Evolutionary conservation across 2,329 filamentous ascomycete species (phyloP), one percentile per base, ranked within the genome.

Genomic region (Sporothrix inflata): DNA sequence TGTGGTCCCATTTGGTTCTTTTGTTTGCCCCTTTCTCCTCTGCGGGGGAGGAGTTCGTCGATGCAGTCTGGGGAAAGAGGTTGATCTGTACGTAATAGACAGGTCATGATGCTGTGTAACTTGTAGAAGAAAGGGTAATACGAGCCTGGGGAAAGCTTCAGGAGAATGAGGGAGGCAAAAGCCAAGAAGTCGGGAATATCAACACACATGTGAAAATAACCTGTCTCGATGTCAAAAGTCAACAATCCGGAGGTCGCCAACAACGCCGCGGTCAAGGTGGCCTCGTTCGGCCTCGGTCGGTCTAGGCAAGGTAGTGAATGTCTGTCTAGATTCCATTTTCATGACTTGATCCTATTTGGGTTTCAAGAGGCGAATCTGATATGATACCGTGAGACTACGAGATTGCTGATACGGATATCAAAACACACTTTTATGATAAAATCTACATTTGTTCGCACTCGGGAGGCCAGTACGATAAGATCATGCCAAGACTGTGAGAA

Each of bases 41-140:
- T 65, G 60, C 42, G 63, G 63, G 65, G 65, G 47, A 53, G n/a
- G 65, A 40, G 42, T 21, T 34, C 27, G n/a, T 65, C 38, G 38
- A 65, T 27, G n/a, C 34, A 63, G 42, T 67, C 63, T 38, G 63
- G 65, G 65, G 65, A 49, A 51, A 38, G 60, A 30, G 11, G 60
- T 65, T 53, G 47, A 68, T 68, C 65, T 40, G 65, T 68, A 68
- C 65, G 65, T 68, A 68, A 68, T 68, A 68, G 65, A 51, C 65
- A 38, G 19, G 60, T 42, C 42, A 49, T 14, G 63, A 34, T 49
- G 42, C 24, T n/a, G 11, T 42, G 21, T 24, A 7, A 24, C 8
- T 11, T 12, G 9, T 49, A 45, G 42, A 49, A 12, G 21, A 49
- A 47, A n/a, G 24, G 40, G 61, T 5, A 11, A 66, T 30, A 49